Percentiles rank a stretch among this genome's conserved stretches.
Conservation (phyloP, 2,329 filamentous ascomycete species). For the Pseudocercospora pini-densiflorae region DNA sequence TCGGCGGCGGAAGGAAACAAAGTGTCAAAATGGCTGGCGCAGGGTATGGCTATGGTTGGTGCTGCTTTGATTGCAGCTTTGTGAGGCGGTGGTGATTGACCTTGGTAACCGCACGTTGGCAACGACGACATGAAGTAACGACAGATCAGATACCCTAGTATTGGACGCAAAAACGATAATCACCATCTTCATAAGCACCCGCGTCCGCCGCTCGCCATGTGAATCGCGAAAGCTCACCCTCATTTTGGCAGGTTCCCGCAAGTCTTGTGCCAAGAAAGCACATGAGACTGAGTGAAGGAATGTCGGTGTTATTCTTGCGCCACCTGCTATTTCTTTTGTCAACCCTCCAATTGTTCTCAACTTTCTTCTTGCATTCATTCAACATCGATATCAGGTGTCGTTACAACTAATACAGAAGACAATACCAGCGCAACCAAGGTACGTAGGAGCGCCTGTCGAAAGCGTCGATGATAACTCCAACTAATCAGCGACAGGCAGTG, state of each 20-base stretch:
- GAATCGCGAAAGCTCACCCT: background rate
- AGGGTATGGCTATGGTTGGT: slow-evolving; percentile 12
- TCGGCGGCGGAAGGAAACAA: slow-evolving; percentile 12
- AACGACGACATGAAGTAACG: background rate
- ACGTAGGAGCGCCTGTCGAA: too few species aligned
- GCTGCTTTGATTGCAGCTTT: slow-evolving; percentile 16
- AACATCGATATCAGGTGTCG: too few species aligned
- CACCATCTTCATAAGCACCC: background rate
- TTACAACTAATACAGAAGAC: background rate
- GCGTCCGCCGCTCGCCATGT: background rate
- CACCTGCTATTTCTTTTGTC: background rate
- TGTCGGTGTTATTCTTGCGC: background rate
- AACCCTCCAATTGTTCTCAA: background rate
- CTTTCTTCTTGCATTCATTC: background rate
- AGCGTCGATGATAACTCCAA: too few species aligned
- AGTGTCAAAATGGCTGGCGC: slow-evolving; percentile 9
- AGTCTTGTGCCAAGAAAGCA: background rate
- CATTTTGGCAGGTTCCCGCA: background rate
- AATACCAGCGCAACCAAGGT: background rate
- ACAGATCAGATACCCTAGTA: background rate
- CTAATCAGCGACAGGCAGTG: too few species aligned
- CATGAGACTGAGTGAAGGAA: background rate
- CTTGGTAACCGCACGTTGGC: background rate
- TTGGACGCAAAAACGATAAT: background rate
- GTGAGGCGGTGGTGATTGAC: background rate